Evolutionary conservation across 345 rosid genomes (phyloP), one percentile per base, ranked within the genome.

Genomic region (Melaleuca quinquenervia): DNA sequence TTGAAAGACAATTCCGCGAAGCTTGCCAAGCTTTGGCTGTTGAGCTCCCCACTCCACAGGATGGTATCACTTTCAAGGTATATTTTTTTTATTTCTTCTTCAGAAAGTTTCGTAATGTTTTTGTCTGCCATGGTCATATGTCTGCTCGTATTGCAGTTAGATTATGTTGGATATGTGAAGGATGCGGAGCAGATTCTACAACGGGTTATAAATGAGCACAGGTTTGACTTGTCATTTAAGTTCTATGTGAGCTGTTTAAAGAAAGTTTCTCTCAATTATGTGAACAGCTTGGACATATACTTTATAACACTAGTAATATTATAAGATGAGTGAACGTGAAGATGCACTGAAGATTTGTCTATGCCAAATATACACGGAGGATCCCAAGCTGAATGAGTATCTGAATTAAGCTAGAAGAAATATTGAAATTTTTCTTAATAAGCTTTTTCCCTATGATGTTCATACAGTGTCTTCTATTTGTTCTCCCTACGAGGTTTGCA

Each of bases 1-100:
- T 97, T 55, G 97, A 97, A 88, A 93, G 88, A 88, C 98, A 97
- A 90, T 95, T 93, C 87, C 93, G 92, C 87, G 98, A 97, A 91
- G 95, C 98, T 87, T 95, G 99, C 88, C 93, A 86, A 85, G 91
- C 94, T 70, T 87, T 94, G 91, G 94, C 92, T 84, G 85, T 88
- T 85, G 95, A 93, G 88, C 83, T 88, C 36, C 90, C 91, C 87
- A 86, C 93, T 27, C 89, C 83, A 87, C 82, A 51, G 21, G 87
- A 90, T 87, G 91, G 89, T 56, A 83, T 90, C 84, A 85, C 82
- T 88, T 92, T 93, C 93, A 94, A 96, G 94, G 98, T 95, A 86
- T 89, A 27, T 76, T 80, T 44, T 64, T 52, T 29, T 50, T 82
- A 2, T 49, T 87, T 86, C 78, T 26, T 44, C 84, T 85, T 53